These are phyloP conservation scores for Cercophora sp. DNA, from an alignment of 495 filamentous ascomycete species.

Conservation along the genomic window DNA sequence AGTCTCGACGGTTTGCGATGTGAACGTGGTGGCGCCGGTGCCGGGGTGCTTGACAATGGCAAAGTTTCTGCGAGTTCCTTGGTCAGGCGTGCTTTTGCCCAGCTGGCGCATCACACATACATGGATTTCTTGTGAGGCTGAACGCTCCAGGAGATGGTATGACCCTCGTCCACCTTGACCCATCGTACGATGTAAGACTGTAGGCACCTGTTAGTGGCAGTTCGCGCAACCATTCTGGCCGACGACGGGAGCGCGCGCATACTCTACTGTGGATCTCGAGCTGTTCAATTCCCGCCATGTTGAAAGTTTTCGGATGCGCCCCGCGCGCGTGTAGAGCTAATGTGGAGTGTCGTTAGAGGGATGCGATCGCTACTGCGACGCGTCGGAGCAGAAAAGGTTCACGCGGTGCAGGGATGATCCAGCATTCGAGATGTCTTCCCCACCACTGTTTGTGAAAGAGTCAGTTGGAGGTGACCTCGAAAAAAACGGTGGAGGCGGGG, in stretches of 20 bases:
- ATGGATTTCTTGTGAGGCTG: constrained; percentile 97
- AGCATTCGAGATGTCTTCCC: constrained; percentile 4
- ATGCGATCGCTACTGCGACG: too few species aligned
- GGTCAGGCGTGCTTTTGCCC: not conserved
- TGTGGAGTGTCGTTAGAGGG: too few species aligned
- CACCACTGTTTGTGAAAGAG: not conserved
- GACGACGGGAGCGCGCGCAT: constrained; percentile 20
- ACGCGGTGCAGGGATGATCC: constrained; percentile 5
- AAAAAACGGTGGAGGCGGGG: not conserved
- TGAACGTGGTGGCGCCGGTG: constrained; percentile 53
- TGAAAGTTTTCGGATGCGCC: too few species aligned
- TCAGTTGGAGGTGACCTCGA: not conserved
- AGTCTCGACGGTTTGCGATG: constrained; percentile 45
- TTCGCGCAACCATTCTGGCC: not conserved
- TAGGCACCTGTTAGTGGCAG: constrained; percentile 8
- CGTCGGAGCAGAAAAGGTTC: constrained; percentile 1
- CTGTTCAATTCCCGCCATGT: constrained; percentile 94
- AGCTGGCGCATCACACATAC: constrained; percentile 31
- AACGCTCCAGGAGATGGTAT: constrained; percentile 96
- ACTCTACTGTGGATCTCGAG: constrained; percentile 98
- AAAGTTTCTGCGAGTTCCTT: constrained; percentile 61
- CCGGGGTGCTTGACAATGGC: constrained; percentile 96
- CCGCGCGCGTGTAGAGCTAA: too few species aligned
- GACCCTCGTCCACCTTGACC: constrained; percentile 81
- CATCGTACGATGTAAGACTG: constrained; percentile 97